phyloP scores from a whole-genome alignment of 2,329 filamentous ascomycete genomes.

The Ambrosiella beaveri region DNA sequence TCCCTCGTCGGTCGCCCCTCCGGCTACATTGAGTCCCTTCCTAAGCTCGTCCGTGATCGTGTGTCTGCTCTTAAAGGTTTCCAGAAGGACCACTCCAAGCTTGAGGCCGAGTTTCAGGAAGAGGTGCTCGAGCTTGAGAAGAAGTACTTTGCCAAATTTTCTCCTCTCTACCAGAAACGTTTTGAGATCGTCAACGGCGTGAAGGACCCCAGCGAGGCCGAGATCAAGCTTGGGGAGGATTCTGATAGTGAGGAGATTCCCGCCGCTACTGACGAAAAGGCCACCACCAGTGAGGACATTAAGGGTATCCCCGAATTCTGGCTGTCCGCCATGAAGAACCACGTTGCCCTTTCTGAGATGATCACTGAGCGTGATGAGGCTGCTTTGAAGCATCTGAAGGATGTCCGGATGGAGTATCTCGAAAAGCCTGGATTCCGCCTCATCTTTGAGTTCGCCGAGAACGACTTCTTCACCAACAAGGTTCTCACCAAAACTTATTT shows the following conservation, averaged over 20 bases:
- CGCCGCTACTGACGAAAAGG: slow-evolving; percentile 35
- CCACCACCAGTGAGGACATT: slow-evolving; percentile 33
- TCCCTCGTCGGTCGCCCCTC: slow-evolving; percentile 87
- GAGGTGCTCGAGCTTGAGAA: slow-evolving; percentile 97
- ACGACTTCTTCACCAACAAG: slow-evolving; percentile 97
- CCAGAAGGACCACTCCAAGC: slow-evolving; percentile 95
- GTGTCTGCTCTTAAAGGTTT: slow-evolving; percentile 93
- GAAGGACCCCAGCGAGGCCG: slow-evolving; percentile 68
- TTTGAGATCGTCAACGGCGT: slow-evolving; percentile 79
- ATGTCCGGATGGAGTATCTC: slow-evolving; percentile 98
- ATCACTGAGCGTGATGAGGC: slow-evolving; percentile 95
- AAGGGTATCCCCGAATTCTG: slow-evolving; percentile 96
- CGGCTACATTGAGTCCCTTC: slow-evolving; percentile 93
- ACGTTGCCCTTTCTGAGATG: slow-evolving; percentile 90
- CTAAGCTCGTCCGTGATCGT: slow-evolving; percentile 72
- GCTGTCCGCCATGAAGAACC: slow-evolving; percentile 99
- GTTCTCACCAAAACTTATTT: slow-evolving; percentile 95
- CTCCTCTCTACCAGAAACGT: slow-evolving; percentile 89
- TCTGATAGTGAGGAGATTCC: slow-evolving; percentile 50
- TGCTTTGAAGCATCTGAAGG: slow-evolving; percentile 73
- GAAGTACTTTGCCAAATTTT: slow-evolving; percentile 99
- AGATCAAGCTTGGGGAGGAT: slow-evolving; percentile 73
- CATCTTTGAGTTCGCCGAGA: slow-evolving; percentile 91
- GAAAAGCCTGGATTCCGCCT: slow-evolving; percentile 96
- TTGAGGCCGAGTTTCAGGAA: slow-evolving; percentile 96